Percentiles rank a stretch among this genome's conserved stretches.
These are phyloP conservation scores for Pichia terricola DNA, from an alignment of 1,139 yeast species.

Conservation along the genomic window DNA sequence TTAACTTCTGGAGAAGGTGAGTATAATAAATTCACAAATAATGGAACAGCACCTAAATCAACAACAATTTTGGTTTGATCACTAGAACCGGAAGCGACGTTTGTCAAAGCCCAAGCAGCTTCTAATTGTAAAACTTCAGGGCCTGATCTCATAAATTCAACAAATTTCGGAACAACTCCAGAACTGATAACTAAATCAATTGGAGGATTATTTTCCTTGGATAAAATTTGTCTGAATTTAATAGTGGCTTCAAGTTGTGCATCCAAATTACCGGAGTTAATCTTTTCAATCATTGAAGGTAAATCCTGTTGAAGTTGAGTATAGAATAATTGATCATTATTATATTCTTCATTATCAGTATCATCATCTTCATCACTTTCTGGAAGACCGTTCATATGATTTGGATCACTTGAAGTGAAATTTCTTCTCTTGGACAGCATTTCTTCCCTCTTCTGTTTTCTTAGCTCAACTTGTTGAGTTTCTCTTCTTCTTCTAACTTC, in stretches of 20 bases:
- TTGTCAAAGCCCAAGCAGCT: conserved; percentile 98
- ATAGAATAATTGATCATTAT: conserved; percentile 43
- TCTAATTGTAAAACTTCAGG: conserved; percentile 89
- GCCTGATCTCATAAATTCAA: conserved; percentile 69
- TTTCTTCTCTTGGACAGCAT: conserved; percentile 89
- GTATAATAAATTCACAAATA: conserved; percentile 71
- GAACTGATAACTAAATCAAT: conserved; percentile 86
- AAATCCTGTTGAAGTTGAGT: conserved; percentile 62
- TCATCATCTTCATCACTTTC: conserved; percentile 36
- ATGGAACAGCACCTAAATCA: conserved; percentile 88
- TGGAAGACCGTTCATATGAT: conserved; percentile 6
- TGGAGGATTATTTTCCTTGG: conserved; percentile 97
- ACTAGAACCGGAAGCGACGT: conserved; percentile 92
- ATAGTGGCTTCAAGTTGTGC: conserved; percentile 82
- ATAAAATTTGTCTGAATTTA: conserved; percentile 84
- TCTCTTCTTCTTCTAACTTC: conserved; percentile 97
- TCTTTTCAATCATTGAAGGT: conserved; percentile 78
- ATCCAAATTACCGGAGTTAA: conserved; percentile 69
- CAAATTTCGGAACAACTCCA: conserved; percentile 89
- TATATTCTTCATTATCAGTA: conserved; percentile 28
- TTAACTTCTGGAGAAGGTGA: conserved; percentile 84
- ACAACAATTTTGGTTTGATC: conserved; percentile 87
- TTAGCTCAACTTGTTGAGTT: conserved; percentile 90
- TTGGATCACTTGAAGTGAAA: conserved; percentile 31
- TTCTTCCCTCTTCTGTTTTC: conserved; percentile 96